A percentile compares a stretch with the other conserved stretches of the same genome.
These are phyloP conservation scores for Teunomyces atbi DNA, from an alignment of 805 yeast genomes.

Conservation along the genomic window DNA sequence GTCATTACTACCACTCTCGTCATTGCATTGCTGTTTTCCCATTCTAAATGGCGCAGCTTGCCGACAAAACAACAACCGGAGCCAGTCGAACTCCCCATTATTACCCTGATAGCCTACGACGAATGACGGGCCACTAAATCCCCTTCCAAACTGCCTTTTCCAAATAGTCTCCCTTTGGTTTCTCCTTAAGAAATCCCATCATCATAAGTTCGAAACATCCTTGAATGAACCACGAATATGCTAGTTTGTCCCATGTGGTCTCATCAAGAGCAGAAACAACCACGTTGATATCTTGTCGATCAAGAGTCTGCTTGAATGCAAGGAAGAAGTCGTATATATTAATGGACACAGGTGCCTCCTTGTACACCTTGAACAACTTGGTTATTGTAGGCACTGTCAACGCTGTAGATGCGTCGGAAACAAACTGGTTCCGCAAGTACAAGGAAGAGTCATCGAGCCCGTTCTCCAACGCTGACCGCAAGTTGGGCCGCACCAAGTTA, in stretches of 20 bases:
- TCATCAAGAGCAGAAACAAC: constrained; percentile 14
- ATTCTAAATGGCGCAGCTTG: no score
- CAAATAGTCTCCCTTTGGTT: constrained; percentile 59
- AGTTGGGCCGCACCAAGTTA: constrained; percentile 35
- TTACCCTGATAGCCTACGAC: not conserved
- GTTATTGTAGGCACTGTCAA: constrained; percentile 46
- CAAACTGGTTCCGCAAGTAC: constrained; percentile 15
- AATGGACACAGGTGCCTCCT: constrained; percentile 73
- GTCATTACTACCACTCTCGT: not conserved
- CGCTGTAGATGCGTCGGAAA: not conserved
- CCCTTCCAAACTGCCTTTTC: constrained; percentile 76
- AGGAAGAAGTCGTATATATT: constrained; percentile 66
- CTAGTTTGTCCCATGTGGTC: constrained; percentile 58
- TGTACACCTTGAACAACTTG: constrained; percentile 62
- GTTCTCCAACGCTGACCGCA: constrained; percentile 29
- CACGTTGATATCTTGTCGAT: constrained; percentile 18
- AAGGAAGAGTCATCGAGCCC: constrained; percentile 30
- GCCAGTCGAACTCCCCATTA: no score
- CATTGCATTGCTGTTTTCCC: not conserved
- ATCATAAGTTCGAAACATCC: constrained; percentile 66
- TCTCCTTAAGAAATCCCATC: constrained; percentile 67
- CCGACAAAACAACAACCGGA: no score
- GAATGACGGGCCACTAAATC: constrained; percentile 30
- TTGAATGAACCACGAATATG: constrained; percentile 73
- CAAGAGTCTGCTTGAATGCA: constrained; percentile 55